phyloP scores from a whole-genome alignment of 768 basidiomycete genomes.

The Suillus weaverae region DNA sequence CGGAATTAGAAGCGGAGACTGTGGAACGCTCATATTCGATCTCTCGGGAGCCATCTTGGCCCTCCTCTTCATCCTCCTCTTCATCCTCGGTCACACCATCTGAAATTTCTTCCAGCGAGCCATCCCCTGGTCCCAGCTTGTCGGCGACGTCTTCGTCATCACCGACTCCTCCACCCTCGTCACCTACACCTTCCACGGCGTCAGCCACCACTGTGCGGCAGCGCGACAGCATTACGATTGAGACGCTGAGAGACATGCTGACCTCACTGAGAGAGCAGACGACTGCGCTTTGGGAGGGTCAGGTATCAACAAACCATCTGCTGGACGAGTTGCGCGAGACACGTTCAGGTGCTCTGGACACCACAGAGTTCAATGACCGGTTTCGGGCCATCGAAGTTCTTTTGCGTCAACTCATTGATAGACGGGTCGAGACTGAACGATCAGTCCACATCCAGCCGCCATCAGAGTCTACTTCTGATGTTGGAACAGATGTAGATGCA shows the following conservation, averaged over 20 bases:
- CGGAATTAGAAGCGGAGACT: constrained; percentile 31
- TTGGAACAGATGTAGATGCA: constrained; percentile 26
- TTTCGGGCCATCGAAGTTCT: constrained; percentile 26
- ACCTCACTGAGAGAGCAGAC: constrained; percentile 60
- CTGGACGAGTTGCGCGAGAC: constrained; percentile 61
- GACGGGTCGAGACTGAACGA: constrained; percentile 12
- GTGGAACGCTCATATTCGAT: constrained; percentile 10
- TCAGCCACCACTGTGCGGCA: constrained; percentile 39
- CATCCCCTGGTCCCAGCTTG: constrained; percentile 37
- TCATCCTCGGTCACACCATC: constrained; percentile 33
- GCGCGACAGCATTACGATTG: constrained; percentile 34
- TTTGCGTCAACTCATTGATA: constrained; percentile 15
- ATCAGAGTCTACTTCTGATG: constrained; percentile 33
- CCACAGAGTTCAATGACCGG: constrained; percentile 39
- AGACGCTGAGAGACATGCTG: constrained; percentile 53
- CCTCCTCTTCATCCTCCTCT: constrained; percentile 38
- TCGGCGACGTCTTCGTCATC: constrained; percentile 40
- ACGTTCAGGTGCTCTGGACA: constrained; percentile 40
- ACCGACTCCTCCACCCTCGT: constrained; percentile 36
- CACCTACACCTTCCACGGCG: constrained; percentile 39
- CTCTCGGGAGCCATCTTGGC: constrained; percentile 29
- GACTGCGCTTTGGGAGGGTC: constrained; percentile 59
- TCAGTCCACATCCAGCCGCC: constrained; percentile 11
- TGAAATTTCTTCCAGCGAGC: constrained; percentile 32
- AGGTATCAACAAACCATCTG: constrained; percentile 56